Conservation (phyloP, 352 stramenopile species). For the Phytophthora ramorum region DNA sequence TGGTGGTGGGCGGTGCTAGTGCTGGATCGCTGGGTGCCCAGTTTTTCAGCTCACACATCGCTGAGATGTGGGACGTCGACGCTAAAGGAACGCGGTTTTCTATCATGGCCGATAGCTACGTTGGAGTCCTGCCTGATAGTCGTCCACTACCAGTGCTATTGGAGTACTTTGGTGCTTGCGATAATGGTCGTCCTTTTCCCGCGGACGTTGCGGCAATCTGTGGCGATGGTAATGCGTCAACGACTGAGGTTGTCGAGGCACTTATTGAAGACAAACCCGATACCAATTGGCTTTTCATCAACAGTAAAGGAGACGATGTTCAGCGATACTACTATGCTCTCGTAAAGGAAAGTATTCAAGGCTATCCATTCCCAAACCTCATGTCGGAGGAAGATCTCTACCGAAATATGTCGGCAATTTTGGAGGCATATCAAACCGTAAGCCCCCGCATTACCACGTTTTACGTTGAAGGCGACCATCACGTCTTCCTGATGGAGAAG, state of each 20-base stretch:
- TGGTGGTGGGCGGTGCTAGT: slow-evolving; percentile 57
- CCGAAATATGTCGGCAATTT: slow-evolving; percentile 46
- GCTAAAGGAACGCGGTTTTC: slow-evolving; percentile 44
- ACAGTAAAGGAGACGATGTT: slow-evolving; percentile 58
- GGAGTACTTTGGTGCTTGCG: slow-evolving; percentile 44
- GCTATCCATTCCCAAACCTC: slow-evolving; percentile 53
- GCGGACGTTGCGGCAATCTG: slow-evolving; percentile 47
- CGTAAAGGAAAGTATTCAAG: slow-evolving; percentile 49
- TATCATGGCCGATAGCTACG: slow-evolving; percentile 57
- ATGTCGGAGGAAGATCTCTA: slow-evolving; percentile 60
- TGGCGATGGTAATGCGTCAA: slow-evolving; percentile 36
- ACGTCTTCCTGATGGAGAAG: slow-evolving; percentile 28
- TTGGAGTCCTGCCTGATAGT: slow-evolving; percentile 46
- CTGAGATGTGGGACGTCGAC: slow-evolving; percentile 55
- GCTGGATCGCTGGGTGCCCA: slow-evolving; percentile 57
- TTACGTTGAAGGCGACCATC: slow-evolving; percentile 30
- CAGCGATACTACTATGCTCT: slow-evolving; percentile 69
- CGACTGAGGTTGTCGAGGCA: slow-evolving; percentile 42
- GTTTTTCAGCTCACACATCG: slow-evolving; percentile 39
- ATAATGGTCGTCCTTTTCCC: slow-evolving; percentile 24
- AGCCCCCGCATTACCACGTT: slow-evolving; percentile 30
- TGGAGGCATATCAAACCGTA: slow-evolving; percentile 34
- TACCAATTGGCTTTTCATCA: slow-evolving; percentile 64
- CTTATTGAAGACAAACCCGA: slow-evolving; percentile 46
- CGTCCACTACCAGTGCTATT: slow-evolving; percentile 34